phyloP scores from a whole-genome alignment of 2,329 filamentous ascomycete species.

The Dothistroma septosporum region DNA sequence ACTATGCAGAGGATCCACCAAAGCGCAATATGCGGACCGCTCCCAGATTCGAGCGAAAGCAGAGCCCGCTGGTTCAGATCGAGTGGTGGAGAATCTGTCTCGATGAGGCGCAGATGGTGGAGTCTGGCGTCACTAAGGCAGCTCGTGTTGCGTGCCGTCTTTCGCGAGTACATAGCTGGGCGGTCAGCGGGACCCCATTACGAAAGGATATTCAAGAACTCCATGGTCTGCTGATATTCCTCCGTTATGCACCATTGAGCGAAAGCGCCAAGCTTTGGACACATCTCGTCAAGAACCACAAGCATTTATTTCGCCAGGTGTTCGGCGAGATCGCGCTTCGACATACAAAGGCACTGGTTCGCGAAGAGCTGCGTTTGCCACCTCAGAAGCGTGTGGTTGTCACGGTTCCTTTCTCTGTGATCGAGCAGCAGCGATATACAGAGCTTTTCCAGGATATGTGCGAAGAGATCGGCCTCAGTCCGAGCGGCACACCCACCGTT shows the following conservation, averaged over 20 bases:
- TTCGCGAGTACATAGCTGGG: conserved; percentile 84
- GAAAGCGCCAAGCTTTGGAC: conserved; percentile 63
- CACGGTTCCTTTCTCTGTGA: conserved; percentile 80
- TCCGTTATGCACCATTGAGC: conserved; percentile 73
- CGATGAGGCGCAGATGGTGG: conserved; percentile 85
- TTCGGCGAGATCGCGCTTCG: conserved; percentile 71
- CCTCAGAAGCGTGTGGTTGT: conserved; percentile 82
- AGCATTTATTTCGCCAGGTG: conserved; percentile 61
- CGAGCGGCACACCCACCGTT: conserved; percentile 57
- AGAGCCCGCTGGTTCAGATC: conserved; percentile 75
- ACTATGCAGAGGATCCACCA: conserved; percentile 68
- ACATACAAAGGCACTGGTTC: conserved; percentile 78
- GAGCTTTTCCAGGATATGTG: conserved; percentile 73
- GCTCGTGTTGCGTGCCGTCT: conserved; percentile 75
- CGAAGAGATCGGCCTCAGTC: conserved; percentile 61
- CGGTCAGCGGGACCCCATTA: conserved; percentile 84
- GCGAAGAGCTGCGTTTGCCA: conserved; percentile 74
- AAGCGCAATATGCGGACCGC: conserved; percentile 61
- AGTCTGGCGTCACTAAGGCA: conserved; percentile 79
- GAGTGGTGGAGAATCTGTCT: conserved; percentile 80
- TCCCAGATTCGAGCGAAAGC: conserved; percentile 51
- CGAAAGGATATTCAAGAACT: conserved; percentile 75
- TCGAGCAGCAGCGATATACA: conserved; percentile 87
- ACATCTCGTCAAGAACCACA: conserved; percentile 57
- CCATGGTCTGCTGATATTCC: conserved; percentile 74